Conservation (phyloP, 2,329 filamentous ascomycete genomes). For the Monilinia vaccinii-corymbosi region DNA sequence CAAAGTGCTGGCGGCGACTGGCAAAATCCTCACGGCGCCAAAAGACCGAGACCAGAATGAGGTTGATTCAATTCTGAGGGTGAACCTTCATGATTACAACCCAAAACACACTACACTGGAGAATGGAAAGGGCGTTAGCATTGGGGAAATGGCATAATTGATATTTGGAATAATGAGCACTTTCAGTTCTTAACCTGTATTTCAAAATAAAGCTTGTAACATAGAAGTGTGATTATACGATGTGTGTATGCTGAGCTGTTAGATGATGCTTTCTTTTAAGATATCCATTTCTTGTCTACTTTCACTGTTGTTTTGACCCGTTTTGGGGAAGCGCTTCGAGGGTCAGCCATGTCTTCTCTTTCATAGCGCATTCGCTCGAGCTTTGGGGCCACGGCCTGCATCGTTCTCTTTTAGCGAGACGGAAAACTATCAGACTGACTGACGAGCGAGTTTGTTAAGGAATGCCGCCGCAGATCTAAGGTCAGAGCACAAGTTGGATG, state of each 20-base stretch:
- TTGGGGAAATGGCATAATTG: background rate
- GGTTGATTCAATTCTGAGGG: background rate
- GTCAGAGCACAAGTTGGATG: background rate
- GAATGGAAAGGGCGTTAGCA: slow-evolving; percentile 5
- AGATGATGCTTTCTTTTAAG: background rate
- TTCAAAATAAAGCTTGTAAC: slow-evolving; percentile 10
- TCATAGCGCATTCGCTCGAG: background rate
- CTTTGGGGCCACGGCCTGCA: background rate
- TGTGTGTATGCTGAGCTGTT: slow-evolving; percentile 2
- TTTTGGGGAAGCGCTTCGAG: background rate
- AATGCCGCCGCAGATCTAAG: background rate
- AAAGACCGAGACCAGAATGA: slow-evolving; percentile 64
- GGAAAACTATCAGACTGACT: background rate
- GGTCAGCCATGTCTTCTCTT: background rate
- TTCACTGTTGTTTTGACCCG: background rate
- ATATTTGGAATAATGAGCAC: slow-evolving; percentile 8
- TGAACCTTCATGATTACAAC: background rate
- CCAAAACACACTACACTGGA: background rate
- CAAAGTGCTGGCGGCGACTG: slow-evolving; percentile 43
- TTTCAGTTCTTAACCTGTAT: slow-evolving; percentile 9
- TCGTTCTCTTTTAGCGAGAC: background rate
- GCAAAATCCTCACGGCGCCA: slow-evolving; percentile 75
- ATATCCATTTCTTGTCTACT: background rate
- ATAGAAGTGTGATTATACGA: slow-evolving; percentile 3
- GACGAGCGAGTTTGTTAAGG: background rate